Conservation (phyloP, 306 rosid genomes). For the Lathyrus aphaca region DNA sequence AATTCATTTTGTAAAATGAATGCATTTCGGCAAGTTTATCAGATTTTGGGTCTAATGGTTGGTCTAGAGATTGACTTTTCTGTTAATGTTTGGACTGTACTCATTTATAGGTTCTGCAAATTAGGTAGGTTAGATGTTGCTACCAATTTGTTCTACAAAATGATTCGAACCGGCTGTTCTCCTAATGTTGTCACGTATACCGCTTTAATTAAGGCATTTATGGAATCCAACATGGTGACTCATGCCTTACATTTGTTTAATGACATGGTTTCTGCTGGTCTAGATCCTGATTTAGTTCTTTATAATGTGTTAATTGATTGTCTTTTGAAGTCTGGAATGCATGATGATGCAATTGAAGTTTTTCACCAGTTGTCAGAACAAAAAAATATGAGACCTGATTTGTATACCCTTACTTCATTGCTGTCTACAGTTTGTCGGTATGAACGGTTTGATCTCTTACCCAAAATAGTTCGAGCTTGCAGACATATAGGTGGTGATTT, state of each 20-base stretch:
- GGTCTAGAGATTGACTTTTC: conserved; percentile 48
- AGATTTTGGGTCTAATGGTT: conserved; percentile 59
- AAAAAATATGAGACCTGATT: conserved; percentile 57
- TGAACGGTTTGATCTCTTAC: conserved; percentile 50
- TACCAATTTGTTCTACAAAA: conserved; percentile 42
- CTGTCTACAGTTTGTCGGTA: conserved; percentile 47
- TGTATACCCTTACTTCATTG: conserved; percentile 40
- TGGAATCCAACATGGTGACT: conserved; percentile 49
- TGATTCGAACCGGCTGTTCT: conserved; percentile 43
- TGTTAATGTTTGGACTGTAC: conserved; percentile 42
- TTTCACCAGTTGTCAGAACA: conserved; percentile 35
- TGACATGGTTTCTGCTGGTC: conserved; percentile 47
- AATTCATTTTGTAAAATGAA: conserved; percentile 57
- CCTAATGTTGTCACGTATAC: conserved; percentile 62
- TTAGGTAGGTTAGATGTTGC: conserved; percentile 50
- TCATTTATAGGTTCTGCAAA: conserved; percentile 52
- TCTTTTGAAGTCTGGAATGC: conserved; percentile 57
- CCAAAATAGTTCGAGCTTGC: conserved; percentile 41
- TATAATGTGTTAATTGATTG: conserved; percentile 64
- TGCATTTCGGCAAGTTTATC: conserved; percentile 50
- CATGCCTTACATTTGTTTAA: conserved; percentile 50
- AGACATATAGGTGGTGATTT: conserved; percentile 53
- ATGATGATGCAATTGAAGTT: conserved; percentile 51
- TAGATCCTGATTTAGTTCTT: conserved; percentile 54
- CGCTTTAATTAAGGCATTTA: conserved; percentile 57